Base-by-base conservation (phyloP, 768 basidiomycete species). In the Hericium alpestre region DNA sequence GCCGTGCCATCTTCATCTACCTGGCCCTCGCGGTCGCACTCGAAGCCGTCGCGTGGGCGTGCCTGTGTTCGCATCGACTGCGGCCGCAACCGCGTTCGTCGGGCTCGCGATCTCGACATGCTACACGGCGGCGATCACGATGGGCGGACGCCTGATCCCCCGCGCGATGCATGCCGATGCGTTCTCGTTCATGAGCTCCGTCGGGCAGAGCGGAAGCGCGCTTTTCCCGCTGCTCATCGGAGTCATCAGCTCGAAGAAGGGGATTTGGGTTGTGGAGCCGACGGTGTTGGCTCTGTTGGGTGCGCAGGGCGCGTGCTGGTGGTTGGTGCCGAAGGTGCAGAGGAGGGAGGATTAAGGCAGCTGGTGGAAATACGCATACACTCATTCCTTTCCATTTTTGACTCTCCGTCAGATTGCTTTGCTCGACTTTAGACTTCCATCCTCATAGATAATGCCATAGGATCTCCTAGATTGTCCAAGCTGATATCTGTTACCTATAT, bases 91-190 rank as follows among this genome's bases (percentile, higher is more conserved):
- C 10, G 65, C 65, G n/a, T 56, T 68, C 58, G 64, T 68, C 57
- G 67, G 67, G n/a, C 58, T 68, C 47, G 65, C 62, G 20, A 68
- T 68, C 64, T 66, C 65, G 38, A 68, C 65, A 8, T 68, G 66
- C 57, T 68, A 68, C 60, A 54, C 65, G 9, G 63, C 65, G n/a
- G 67, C 63, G 27, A 65, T 66, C 50, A 59, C 62, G 12, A 59
- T 58, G 4, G 64, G 59, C 18, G 63, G 64, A 40, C 59, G 58
- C 57, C 64, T 67, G 56, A 58, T 67, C 18, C 66, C 66, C 20
- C 61, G 65, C 25, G 54, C 40, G 37, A 62, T 68, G 67, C 67
- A 68, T 27, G 65, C 67, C 4, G 65, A 66, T 51, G 67, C 65
- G 37, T 66, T 68, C 59, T 58, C 66, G 40, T 56, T 68, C 51